These are phyloP conservation scores for Rhododendron simsii DNA, from an alignment of 148 eudicot species.

Conservation along the genomic window DNA sequence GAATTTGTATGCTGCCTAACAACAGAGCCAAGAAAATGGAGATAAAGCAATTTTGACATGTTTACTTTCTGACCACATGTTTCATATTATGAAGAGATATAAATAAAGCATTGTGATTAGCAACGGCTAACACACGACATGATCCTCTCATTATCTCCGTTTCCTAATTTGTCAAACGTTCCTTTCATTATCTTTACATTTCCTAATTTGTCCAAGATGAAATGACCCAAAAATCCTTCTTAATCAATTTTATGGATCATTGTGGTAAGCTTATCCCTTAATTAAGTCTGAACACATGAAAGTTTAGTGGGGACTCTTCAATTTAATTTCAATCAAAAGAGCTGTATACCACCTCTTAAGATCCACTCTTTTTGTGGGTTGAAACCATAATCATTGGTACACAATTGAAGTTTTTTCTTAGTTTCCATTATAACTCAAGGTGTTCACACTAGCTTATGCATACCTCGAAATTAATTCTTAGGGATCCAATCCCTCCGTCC, in stretches of 20 bases:
- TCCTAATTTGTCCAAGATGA: neutral
- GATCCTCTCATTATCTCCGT: neutral
- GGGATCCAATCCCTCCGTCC: neutral
- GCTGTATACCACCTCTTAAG: neutral
- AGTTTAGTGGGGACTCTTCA: neutral
- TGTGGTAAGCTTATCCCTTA: neutral
- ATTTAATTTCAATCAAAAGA: too few relatives aligned
- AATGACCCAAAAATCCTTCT: neutral
- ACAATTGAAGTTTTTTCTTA: neutral
- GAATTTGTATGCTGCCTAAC: neutral
- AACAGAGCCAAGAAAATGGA: neutral
- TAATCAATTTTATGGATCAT: neutral
- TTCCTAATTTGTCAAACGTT: neutral
- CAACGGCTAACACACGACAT: neutral
- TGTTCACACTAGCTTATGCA: neutral
- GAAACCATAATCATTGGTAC: neutral
- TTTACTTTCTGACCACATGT: neutral
- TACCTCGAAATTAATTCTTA: neutral
- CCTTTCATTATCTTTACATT: neutral
- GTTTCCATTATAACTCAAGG: neutral
- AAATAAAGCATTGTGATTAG: neutral
- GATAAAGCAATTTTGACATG: neutral
- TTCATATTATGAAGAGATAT: neutral
- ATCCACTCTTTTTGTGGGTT: neutral
- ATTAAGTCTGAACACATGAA: neutral